Evolutionary conservation across 2,329 filamentous ascomycete genomes (phyloP).

Genomic region (Trichoderma sp.): DNA sequence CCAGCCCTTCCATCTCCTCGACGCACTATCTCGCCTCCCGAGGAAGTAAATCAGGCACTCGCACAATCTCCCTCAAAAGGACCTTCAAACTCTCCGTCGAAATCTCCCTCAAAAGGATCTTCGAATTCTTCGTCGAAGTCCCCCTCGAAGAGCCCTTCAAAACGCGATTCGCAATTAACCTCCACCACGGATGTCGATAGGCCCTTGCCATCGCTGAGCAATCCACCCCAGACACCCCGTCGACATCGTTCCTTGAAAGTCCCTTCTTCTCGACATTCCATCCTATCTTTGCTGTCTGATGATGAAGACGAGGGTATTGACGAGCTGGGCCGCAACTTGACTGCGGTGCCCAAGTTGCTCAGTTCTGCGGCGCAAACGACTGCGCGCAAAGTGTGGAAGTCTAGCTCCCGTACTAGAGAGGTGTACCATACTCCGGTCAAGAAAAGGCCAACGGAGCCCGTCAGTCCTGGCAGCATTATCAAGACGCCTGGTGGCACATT

Average conservation of each 20-base stretch:
- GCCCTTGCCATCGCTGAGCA: slow-evolving; percentile 19
- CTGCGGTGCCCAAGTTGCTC: slow-evolving; percentile 21
- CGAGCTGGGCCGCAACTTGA: slow-evolving; percentile 29
- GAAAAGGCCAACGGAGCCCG: slow-evolving; percentile 25
- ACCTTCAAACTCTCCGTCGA: not conserved
- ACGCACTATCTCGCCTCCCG: not conserved
- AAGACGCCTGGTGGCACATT: slow-evolving; percentile 53
- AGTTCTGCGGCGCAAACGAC: slow-evolving; percentile 25
- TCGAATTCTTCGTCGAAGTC: not conserved
- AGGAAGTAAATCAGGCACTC: not conserved
- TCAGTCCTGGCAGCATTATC: slow-evolving; percentile 33
- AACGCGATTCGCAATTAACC: slow-evolving; percentile 20
- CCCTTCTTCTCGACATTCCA: slow-evolving; percentile 38
- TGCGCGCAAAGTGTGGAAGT: slow-evolving; percentile 33
- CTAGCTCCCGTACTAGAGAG: slow-evolving; percentile 34
- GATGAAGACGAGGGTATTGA: slow-evolving; percentile 38
- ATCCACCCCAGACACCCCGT: slow-evolving; percentile 32
- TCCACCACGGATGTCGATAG: not conserved
- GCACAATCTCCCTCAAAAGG: not conserved
- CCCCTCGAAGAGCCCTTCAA: not conserved
- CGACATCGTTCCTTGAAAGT: slow-evolving; percentile 28
- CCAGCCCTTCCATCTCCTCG: not conserved
- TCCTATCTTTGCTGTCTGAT: slow-evolving; percentile 47
- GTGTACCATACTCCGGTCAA: slow-evolving; percentile 31
- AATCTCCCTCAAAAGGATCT: not conserved